A percentile compares a stretch with the other conserved stretches of the same genome.
phyloP scores from a whole-genome alignment of 2,329 filamentous ascomycete species.

The Ascochyta lentis region DNA sequence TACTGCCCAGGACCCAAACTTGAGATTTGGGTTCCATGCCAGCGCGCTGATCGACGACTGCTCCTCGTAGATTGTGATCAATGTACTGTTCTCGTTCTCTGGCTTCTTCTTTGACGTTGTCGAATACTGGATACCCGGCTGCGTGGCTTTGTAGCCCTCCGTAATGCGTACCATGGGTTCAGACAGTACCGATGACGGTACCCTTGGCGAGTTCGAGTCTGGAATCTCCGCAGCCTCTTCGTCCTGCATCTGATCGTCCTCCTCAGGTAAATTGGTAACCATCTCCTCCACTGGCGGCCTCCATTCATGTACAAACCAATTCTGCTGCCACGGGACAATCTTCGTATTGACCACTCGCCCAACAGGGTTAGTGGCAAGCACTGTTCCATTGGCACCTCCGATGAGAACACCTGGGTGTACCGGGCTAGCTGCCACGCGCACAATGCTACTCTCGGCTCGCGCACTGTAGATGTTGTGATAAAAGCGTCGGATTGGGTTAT shows the following conservation, averaged over 20 bases:
- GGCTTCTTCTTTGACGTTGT: slow-evolving; percentile 27
- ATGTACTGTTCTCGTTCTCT: slow-evolving; percentile 36
- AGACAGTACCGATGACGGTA: slow-evolving; percentile 20
- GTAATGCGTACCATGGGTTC: slow-evolving; percentile 46
- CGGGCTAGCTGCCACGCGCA: slow-evolving; percentile 56
- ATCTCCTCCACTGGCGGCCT: slow-evolving; percentile 32
- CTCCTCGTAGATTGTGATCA: slow-evolving; percentile 55
- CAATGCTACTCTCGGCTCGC: slow-evolving; percentile 47
- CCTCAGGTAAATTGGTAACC: slow-evolving; percentile 1
- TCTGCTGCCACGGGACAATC: slow-evolving; percentile 60
- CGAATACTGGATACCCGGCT: slow-evolving; percentile 34
- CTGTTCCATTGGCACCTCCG: slow-evolving; percentile 60
- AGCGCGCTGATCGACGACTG: slow-evolving; percentile 53
- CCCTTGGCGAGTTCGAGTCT: background rate
- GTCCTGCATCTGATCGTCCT: background rate
- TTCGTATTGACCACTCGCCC: slow-evolving; percentile 59
- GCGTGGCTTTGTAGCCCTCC: slow-evolving; percentile 51
- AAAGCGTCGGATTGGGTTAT: slow-evolving; percentile 60
- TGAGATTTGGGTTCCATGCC: slow-evolving; percentile 60
- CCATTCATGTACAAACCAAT: slow-evolving; percentile 67
- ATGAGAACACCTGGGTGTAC: slow-evolving; percentile 63
- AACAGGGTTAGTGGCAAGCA: slow-evolving; percentile 60
- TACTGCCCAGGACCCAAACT: slow-evolving; percentile 58
- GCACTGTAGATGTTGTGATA: slow-evolving; percentile 54
- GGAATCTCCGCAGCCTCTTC: background rate